Percentiles rank a stretch among this genome's conserved stretches.
Evolutionary conservation across 2,329 filamentous ascomycete species (phyloP).

Genomic region (Chalaropsis ovoidea): DNA sequence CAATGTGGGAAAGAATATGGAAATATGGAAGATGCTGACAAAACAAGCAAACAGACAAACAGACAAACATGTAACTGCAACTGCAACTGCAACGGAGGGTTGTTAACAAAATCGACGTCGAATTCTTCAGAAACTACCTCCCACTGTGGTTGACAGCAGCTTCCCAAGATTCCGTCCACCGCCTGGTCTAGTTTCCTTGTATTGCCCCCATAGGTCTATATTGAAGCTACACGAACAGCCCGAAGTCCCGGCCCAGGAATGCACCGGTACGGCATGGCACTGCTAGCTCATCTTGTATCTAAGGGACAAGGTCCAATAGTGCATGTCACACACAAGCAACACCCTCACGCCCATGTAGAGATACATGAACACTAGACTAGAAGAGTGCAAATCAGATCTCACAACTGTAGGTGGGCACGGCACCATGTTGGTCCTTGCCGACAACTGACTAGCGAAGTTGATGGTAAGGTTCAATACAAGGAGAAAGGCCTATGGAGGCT

Average conservation of each 20-base stretch:
- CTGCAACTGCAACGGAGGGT: background rate
- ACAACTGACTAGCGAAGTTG: no score
- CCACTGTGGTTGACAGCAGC: no score
- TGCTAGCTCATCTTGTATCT: background rate
- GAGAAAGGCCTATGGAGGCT: background rate
- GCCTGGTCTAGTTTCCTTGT: background rate
- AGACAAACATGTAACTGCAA: no score
- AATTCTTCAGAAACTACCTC: background rate
- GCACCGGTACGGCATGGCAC: background rate
- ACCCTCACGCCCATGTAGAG: background rate
- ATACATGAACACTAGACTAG: background rate
- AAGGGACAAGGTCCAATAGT: background rate
- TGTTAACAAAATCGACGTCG: background rate
- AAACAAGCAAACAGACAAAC: background rate
- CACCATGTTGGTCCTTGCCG: no score
- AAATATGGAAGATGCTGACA: background rate
- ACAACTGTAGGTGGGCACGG: background rate
- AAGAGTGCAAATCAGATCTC: background rate
- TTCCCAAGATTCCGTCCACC: background rate
- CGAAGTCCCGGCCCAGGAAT: conserved; percentile 6
- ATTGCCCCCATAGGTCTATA: background rate
- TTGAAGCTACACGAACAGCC: background rate
- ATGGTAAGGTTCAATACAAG: no score
- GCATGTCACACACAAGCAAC: background rate
- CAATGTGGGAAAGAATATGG: background rate